Evolutionary conservation across 345 rosid genomes (phyloP).

Genomic region (Brassica nigra): DNA sequence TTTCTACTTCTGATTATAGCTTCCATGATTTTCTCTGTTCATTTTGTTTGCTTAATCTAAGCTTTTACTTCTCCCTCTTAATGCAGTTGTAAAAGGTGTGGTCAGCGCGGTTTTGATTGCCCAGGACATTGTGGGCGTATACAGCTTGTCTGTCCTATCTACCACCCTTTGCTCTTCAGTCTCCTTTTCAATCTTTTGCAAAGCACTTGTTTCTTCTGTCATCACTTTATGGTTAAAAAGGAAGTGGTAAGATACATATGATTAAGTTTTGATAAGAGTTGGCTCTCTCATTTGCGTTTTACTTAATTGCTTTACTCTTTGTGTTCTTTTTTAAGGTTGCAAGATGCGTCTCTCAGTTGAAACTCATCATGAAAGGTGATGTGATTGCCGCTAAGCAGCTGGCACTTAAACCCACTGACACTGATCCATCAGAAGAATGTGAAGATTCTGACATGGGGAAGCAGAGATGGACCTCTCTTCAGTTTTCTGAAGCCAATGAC

Average conservation of each 20-base stretch:
- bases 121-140: constrained; percentile 97
- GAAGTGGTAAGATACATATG: constrained; percentile 45
- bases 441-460: constrained; percentile 33
- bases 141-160: constrained; percentile 68
- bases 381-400: constrained; percentile 66
- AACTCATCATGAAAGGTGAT: constrained; percentile 78
- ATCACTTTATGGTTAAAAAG: constrained; percentile 49
- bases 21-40: background rate
- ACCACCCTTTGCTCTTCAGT: constrained; percentile 78
- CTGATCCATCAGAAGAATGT: constrained; percentile 25
- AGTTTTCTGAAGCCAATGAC: constrained; percentile 60
- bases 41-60: constrained; percentile 8
- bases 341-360: constrained; percentile 59
- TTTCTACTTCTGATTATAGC: background rate
- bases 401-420: constrained; percentile 35
- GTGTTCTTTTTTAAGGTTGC: constrained; percentile 53
- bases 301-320: constrained; percentile 9
- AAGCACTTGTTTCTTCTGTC: constrained; percentile 68
- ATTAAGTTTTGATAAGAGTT: background rate
- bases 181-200: constrained; percentile 59
- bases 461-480: constrained; percentile 84
- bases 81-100: constrained; percentile 87
- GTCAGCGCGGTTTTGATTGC: constrained; percentile 57
- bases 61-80: background rate
- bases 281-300: background rate